phyloP scores from a whole-genome alignment of 2,329 filamentous ascomycete genomes.

The Xylaria sp. region DNA sequence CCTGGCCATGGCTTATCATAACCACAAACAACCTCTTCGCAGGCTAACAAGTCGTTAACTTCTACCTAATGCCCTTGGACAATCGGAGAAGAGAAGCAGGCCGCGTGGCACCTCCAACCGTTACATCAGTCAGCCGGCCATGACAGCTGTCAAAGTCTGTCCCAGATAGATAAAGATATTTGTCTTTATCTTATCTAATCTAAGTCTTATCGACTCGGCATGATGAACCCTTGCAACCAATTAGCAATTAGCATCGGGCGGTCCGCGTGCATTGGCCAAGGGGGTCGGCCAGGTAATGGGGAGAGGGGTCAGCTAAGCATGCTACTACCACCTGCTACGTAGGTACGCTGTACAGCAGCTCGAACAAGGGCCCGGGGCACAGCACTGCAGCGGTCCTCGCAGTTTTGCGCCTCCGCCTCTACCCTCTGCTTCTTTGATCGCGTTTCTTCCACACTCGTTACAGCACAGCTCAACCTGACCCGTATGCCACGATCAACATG shows the following conservation, averaged over 20 bases:
- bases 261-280: conserved; percentile 13
- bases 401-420: conserved; percentile 47
- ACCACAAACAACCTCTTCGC: neutral
- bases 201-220: conserved; percentile 23
- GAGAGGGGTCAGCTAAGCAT: conserved; percentile 37
- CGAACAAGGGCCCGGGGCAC: conserved; percentile 26
- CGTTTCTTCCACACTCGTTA: conserved; percentile 38
- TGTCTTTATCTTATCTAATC: conserved; percentile 17
- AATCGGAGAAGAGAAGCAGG: neutral
- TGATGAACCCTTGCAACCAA: conserved; percentile 4
- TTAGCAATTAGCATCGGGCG: neutral
- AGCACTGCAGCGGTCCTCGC: conserved; percentile 36
- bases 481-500: conserved; percentile 43
- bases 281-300: conserved; percentile 25
- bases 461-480: conserved; percentile 37
- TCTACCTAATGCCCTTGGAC: neutral
- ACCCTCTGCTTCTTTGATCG: conserved; percentile 34
- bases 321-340: conserved; percentile 23
- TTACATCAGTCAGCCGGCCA: neutral
- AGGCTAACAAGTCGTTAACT: neutral
- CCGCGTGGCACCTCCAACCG: neutral
- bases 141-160: conserved; percentile 10
- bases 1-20: neutral
- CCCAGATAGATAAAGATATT: neutral
- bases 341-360: conserved; percentile 18